Base-by-base conservation (phyloP, 2,329 filamentous ascomycete genomes). In the Phialocephala sp. region DNA sequence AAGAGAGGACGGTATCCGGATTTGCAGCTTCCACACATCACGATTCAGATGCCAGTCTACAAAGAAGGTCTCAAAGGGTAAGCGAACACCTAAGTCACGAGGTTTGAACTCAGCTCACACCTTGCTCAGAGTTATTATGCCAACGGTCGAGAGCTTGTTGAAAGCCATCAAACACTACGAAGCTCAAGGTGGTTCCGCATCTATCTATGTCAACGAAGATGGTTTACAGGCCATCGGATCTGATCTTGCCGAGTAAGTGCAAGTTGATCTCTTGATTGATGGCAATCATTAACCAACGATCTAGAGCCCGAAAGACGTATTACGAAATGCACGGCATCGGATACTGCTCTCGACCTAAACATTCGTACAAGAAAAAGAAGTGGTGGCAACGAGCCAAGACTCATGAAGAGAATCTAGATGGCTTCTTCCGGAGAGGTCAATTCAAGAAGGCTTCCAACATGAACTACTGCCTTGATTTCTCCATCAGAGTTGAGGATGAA, bases 371-470 rank as follows among this genome's bases (percentile, higher is more conserved):
- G 24, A 60, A 60, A 39, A 50, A 47, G 27, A 60, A 60, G 59
- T 60, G 59, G 59, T 60, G 45, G 24, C 59, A 60, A 22, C 59
- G 59, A 18, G 18, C 22, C 27, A 60, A 60, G 43, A 52, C 58
- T 22, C 58, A 52, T 37, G 41, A 43, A 6, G 43, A 60, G 18
- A 60, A 60, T 37, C 62, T 80, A 27, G 76, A 80, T 57, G 80
- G 79, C 32, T 87, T 85, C 71, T 68, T 82, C 20, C 81, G 85
- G 41, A 80, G 80, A 50, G 88, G 88, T 61, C 89, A 89, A 75
- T 90, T 90, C 80, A 90, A 90, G 80, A 90, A 90, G 77, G 87
- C 88, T 0, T 89, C 87, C 41, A 91, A 91, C 78, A 91, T 91
- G 89, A 91, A 91, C 76, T 91, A 87, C 72, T 87, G 83, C 2